Evolutionary conservation across 2,329 filamentous ascomycete species (phyloP).

Genomic region (Ophiostoma pallidulum): DNA sequence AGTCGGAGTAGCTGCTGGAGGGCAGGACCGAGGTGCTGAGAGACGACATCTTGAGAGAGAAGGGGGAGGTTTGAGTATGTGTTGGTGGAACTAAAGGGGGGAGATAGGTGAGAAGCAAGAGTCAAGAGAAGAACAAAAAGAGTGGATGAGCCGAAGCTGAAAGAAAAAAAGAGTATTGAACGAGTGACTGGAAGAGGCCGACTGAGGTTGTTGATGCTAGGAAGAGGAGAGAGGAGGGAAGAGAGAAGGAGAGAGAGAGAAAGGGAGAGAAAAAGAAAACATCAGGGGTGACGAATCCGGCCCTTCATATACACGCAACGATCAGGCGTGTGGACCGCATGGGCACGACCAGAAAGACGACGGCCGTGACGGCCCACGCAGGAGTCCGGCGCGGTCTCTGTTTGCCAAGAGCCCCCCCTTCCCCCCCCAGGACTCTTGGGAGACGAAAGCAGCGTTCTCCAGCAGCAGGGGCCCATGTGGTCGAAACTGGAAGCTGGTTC

Average conservation of each 20-base stretch:
- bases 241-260: not conserved
- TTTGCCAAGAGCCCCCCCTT: too few species aligned
- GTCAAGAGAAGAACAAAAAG: not conserved
- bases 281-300: slow-evolving; percentile 19
- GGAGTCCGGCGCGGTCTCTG: too few species aligned
- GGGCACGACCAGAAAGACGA: not conserved
- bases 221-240: not conserved
- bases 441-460: too few species aligned
- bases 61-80: not conserved
- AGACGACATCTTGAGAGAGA: slow-evolving; percentile 8
- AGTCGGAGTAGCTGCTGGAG: slow-evolving; percentile 4
- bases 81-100: slow-evolving; percentile 18
- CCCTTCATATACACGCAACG: slow-evolving; percentile 10
- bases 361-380: not conserved
- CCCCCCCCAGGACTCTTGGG: too few species aligned
- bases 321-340: too few species aligned
- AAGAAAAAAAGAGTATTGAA: not conserved
- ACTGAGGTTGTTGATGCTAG: not conserved
- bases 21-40: too few species aligned
- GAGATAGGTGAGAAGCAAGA: not conserved
- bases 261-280: slow-evolving; percentile 8
- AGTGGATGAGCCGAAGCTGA: not conserved
- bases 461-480: too few species aligned
- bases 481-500: too few species aligned
- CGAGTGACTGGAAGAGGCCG: not conserved